Conservation (phyloP, 192 early-diverging fungal species). For the Linderina pennispora region DNA sequence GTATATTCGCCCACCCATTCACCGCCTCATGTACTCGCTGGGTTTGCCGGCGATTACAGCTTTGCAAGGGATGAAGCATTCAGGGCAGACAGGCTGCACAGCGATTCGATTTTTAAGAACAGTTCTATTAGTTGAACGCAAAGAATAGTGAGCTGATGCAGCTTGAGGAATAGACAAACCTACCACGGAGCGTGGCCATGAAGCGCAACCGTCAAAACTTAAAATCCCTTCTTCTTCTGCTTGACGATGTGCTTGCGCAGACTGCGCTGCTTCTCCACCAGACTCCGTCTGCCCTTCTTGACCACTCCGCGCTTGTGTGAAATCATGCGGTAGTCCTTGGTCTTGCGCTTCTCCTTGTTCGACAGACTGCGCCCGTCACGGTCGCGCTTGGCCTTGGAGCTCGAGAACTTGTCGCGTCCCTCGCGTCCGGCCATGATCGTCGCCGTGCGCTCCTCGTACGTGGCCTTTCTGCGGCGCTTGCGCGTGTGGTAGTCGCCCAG, state of each 20-base stretch:
- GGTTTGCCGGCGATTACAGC: no score
- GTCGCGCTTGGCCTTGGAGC: constrained; percentile 80
- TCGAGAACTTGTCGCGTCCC: constrained; percentile 86
- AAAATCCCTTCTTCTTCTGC: constrained; percentile 42
- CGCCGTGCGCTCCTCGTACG: constrained; percentile 85
- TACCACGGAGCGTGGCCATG: no score
- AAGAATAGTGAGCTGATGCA: no score
- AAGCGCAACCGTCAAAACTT: no score
- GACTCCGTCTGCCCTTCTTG: constrained; percentile 65
- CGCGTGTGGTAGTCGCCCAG: constrained; percentile 47
- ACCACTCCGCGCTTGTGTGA: constrained; percentile 82
- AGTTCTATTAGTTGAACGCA: no score
- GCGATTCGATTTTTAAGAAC: no score
- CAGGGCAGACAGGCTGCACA: no score
- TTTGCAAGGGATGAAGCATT: no score
- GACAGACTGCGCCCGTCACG: constrained; percentile 65
- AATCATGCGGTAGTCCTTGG: constrained; percentile 94
- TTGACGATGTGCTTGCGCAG: constrained; percentile 36
- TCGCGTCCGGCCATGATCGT: constrained; percentile 87
- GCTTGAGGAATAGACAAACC: no score
- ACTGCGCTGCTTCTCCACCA: constrained; percentile 65
- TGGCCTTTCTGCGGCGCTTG: constrained; percentile 60
- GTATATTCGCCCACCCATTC: no score
- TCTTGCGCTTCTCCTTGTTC: constrained; percentile 89
- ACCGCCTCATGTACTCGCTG: no score